phyloP scores from a whole-genome alignment of 257 asterid species.

The Linaria vulgaris region DNA sequence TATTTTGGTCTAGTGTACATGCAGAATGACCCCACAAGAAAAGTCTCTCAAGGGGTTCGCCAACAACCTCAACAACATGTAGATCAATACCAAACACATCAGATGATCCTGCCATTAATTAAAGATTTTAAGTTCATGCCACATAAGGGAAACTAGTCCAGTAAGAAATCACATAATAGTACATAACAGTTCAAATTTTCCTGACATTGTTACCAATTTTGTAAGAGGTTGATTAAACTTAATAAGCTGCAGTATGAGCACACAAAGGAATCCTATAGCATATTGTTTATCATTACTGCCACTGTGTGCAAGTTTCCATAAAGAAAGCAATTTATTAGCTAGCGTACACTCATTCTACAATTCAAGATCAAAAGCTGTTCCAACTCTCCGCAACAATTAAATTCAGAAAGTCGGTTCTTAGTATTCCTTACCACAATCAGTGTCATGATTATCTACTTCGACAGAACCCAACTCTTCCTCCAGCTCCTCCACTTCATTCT shows the following conservation, averaged over 20 bases:
- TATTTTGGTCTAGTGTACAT: conserved; percentile 51
- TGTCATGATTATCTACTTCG: conserved; percentile 30
- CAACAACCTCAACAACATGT: conserved; percentile 49
- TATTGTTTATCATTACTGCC: not conserved
- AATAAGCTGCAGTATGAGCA: not conserved
- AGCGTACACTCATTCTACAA: no score
- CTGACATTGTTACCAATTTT: conserved; percentile 28
- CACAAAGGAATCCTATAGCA: not conserved
- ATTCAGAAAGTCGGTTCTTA: not conserved
- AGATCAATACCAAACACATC: conserved; percentile 38
- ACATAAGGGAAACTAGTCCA: conserved; percentile 69
- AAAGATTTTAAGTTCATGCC: conserved; percentile 81
- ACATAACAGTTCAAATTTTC: conserved; percentile 32
- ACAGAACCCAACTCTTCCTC: conserved; percentile 35
- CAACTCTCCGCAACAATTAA: conserved; percentile 1
- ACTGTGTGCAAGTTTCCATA: not conserved
- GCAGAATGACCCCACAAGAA: conserved; percentile 95
- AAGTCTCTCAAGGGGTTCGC: conserved; percentile 84
- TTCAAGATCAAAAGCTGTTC: not conserved
- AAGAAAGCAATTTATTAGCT: not conserved
- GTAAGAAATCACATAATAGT: conserved; percentile 53
- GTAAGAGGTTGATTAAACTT: conserved; percentile 9
- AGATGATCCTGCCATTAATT: conserved; percentile 76
- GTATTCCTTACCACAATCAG: conserved; percentile 44
- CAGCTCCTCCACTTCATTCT: conserved; percentile 29